phyloP scores from a whole-genome alignment of 2,329 filamentous ascomycete genomes.

The Fusarium circinatum region DNA sequence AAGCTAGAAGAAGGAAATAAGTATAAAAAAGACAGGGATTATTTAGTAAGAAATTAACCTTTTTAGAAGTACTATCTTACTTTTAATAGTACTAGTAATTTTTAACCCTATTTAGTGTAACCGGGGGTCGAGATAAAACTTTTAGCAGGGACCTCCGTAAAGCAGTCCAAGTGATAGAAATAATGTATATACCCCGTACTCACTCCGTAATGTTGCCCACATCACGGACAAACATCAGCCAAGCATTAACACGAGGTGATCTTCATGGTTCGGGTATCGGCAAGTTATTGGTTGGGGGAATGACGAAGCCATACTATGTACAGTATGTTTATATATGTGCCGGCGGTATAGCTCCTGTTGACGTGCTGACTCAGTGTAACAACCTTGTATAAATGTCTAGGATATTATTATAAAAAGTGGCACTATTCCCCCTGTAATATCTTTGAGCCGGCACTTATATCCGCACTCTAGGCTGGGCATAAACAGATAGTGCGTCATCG shows the following conservation, averaged over 20 bases:
- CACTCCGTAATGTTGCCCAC: not conserved
- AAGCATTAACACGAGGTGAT: slow-evolving; percentile 24
- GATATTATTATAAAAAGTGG: slow-evolving; percentile 6
- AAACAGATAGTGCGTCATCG: slow-evolving; percentile 10
- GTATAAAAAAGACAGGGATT: no score
- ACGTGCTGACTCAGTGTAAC: not conserved
- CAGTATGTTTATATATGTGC: not conserved
- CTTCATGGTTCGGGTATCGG: slow-evolving; percentile 6
- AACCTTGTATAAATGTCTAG: not conserved
- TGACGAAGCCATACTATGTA: not conserved
- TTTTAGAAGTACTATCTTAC: no score
- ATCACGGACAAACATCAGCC: slow-evolving; percentile 2
- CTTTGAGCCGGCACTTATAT: not conserved
- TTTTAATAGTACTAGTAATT: no score
- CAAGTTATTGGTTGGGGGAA: slow-evolving; percentile 1
- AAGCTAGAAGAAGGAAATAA: no score
- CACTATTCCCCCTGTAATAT: not conserved
- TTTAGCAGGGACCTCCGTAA: no score
- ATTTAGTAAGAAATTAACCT: no score
- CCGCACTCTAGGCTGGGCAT: not conserved
- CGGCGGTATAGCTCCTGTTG: not conserved
- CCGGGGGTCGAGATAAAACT: no score
- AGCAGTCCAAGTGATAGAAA: not conserved
- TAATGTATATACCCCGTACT: not conserved
- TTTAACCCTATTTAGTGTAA: no score